Evolutionary conservation across 208 protist genomes (phyloP), one percentile per base, ranked within the genome.

Genomic region (Trypanosoma platydactyli): DNA sequence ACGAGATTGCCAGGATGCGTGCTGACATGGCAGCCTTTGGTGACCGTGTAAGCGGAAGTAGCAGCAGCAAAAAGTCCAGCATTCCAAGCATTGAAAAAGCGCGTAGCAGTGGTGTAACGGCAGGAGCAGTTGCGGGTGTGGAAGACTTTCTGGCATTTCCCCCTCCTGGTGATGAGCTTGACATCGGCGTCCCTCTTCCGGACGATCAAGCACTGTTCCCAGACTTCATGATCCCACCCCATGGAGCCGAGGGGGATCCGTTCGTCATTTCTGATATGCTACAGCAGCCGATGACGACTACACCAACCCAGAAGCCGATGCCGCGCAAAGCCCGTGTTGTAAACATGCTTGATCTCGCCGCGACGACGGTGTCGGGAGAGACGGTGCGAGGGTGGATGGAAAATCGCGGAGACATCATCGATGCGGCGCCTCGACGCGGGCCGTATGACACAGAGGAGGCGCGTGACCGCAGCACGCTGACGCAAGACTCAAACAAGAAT

Each of bases 11-110:
- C 1, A 83, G 77, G 54, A 81, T 95, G 71, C 81, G 89, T 20
- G 86, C 86, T 0, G 89, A 95, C 56, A 49, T 95, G 53, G 80
- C 88, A 76, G 85, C 89, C 11, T 88, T 92, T 68, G 84, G 83
- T 16, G 84, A 91, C 53, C 76, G 83, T 13, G 70, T 35, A 11
- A 89, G 84, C 67, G 76, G 71, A 27, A 90, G 87, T 38, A 78
- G 71, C 51, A 65, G 64, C 35, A 95, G 80, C 67, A 89, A 81
- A 52, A 94, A 80, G 73, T 93, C 91, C 62, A 93, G 86, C 59
- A 73, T 89, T 13, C 80, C 86, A 41, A 93, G 86, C 68, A 83
- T 93, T 68, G 89, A 95, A 68, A 91, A 93, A 63, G 86, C 73
- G 44, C 86, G 89, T 81, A 84, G 80, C 54, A 95, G 89, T 52